These are phyloP conservation scores for Neofusicoccum parvum DNA, from an alignment of 2,329 filamentous ascomycete species.

Conservation along the genomic window DNA sequence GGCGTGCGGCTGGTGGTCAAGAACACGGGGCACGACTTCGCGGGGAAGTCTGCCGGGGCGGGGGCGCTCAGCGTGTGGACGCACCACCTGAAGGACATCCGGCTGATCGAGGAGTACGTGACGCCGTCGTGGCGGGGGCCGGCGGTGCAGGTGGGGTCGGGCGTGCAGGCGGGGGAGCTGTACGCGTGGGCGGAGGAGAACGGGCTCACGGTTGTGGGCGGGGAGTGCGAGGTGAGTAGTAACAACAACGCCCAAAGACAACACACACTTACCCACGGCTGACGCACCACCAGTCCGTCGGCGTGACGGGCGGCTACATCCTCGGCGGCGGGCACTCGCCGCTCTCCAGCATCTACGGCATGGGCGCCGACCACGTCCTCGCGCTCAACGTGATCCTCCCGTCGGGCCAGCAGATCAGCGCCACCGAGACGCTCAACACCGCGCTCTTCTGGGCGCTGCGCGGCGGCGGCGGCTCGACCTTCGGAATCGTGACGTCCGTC, in stretches of 20 bases:
- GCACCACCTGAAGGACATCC: constrained; percentile 38
- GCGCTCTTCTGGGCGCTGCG: constrained; percentile 41
- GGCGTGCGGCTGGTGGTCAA: constrained; percentile 38
- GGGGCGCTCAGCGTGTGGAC: constrained; percentile 39
- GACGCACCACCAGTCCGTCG: constrained; percentile 35
- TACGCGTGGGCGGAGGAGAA: constrained; percentile 28
- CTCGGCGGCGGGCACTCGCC: constrained; percentile 35
- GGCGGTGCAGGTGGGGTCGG: constrained; percentile 34
- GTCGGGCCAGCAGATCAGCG: constrained; percentile 30
- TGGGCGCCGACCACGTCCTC: constrained; percentile 36
- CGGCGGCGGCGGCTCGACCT: constrained; percentile 37
- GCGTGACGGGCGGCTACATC: constrained; percentile 35
- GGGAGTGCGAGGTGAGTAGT: constrained; percentile 28
- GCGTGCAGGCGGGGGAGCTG: constrained; percentile 35
- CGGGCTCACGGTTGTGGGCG: constrained; percentile 30
- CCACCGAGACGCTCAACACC: constrained; percentile 31
- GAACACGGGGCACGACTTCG: constrained; percentile 41
- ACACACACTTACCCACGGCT: not conserved
- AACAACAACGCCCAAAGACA: no score
- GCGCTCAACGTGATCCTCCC: constrained; percentile 37
- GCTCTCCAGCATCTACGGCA: constrained; percentile 24
- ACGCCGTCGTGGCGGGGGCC: constrained; percentile 30
- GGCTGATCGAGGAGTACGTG: constrained; percentile 34
- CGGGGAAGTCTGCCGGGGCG: constrained; percentile 38
- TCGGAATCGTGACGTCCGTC: constrained; percentile 34